These are phyloP conservation scores for Tuber melanosporum DNA, from an alignment of 495 filamentous ascomycete genomes.

Conservation along the genomic window DNA sequence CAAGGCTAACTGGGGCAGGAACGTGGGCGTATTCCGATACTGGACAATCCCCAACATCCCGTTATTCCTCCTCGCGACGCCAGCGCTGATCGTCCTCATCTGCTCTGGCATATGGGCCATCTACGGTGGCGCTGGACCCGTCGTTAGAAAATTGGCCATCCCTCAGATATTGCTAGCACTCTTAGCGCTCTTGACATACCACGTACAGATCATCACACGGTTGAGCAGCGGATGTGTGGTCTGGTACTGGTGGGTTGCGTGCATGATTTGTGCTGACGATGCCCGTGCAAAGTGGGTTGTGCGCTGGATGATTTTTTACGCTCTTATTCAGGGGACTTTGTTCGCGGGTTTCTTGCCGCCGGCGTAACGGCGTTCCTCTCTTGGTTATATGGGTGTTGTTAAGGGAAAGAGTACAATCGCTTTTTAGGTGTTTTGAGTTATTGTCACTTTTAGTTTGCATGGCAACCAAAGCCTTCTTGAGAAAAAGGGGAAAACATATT, in stretches of 20 bases:
- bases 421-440: too few species aligned
- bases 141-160: conserved; percentile 56
- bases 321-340: conserved; percentile 67
- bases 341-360: conserved; percentile 93
- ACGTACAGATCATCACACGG: conserved; percentile 88
- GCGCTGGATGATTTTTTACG: conserved; percentile 72
- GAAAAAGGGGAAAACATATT: too few species aligned
- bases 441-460: too few species aligned
- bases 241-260: conserved; percentile 77
- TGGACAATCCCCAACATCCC: conserved; percentile 85
- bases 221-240: conserved; percentile 82
- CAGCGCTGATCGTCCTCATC: conserved; percentile 66
- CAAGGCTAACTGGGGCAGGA: conserved; percentile 50
- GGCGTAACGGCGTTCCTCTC: conserved; percentile 48
- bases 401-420: too few species aligned
- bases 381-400: too few species aligned
- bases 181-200: conserved; percentile 69
- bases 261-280: conserved; percentile 40
- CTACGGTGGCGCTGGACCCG: conserved; percentile 18
- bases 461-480: too few species aligned
- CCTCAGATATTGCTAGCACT: conserved; percentile 65
- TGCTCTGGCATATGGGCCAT: conserved; percentile 51
- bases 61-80: conserved; percentile 74
- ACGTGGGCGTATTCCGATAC: conserved; percentile 79
- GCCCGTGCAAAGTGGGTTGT: conserved; percentile 44